Base-by-base conservation (phyloP, 2,329 filamentous ascomycete genomes). In the Tolypocladium guangdongense region DNA sequence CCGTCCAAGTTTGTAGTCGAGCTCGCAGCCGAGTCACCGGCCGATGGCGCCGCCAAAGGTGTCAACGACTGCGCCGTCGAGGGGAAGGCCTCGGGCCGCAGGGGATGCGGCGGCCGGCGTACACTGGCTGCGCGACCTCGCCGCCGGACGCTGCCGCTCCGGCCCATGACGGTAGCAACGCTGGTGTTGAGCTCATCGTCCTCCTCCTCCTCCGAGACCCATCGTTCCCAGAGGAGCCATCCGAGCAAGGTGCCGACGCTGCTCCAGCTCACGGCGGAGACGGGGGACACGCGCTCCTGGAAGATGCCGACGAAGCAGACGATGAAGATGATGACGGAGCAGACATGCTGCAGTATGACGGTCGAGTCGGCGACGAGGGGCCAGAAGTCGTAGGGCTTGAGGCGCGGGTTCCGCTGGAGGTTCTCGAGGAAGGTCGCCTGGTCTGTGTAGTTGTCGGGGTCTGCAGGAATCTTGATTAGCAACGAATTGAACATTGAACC, bases 381-480 rank as follows among this genome's bases (percentile, higher is more conserved):
- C 92, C 93, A 99, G 71, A 99, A 99, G 65, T 97, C 91, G 69
- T 99, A 99, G 0, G 92, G 92, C 60, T 93, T 87, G 51, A 97
- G 80, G 41, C 91, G 85, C 5, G 92, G 92, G 68, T 99, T 99
- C 49, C 91, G 83, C 69, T 99, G 92, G 20, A 99, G 82, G 63
- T 95, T 90, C 66, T 96, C 92, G 60, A 99, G 84, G 63, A 99
- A 99, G 1, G 93, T 97, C 56, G 89, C 88, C 66, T 93, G 90
- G 67, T 99, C 93, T 41, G 93, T 97, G 68, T 97, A 97, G 69
- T 99, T 99, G 69, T 99, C 93, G n/a, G 93, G 91, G 66, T 95
- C 89, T 91, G 51, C 14, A 7, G 35, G 8, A 11, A 8, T n/a
- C 16, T 27, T 1, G 8, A 5, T 46, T 20, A 46, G 43, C 27